These are phyloP conservation scores for Perilla frutescens DNA, from an alignment of 257 asterid species.

Conservation along the genomic window DNA sequence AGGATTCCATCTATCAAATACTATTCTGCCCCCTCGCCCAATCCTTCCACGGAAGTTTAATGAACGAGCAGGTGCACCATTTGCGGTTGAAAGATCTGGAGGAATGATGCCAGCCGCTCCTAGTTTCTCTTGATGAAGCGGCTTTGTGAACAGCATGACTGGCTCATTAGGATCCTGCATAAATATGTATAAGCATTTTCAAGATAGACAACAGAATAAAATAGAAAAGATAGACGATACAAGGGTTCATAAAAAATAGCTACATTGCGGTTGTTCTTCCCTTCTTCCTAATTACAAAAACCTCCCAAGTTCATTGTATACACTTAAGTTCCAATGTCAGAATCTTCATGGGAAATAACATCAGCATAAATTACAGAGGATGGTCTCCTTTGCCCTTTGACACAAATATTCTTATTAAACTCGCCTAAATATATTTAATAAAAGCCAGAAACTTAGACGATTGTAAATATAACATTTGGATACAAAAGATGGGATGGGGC, in stretches of 20 bases:
- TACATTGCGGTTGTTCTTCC: not conserved
- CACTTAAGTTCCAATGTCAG: not conserved
- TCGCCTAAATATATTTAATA: no score
- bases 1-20: conserved; percentile 89
- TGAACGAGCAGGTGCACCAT: conserved; percentile 49
- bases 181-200: conserved; percentile 3
- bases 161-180: conserved; percentile 88
- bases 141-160: conserved; percentile 73
- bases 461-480: no score
- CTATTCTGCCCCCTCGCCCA: conserved; percentile 93
- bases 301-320: not conserved
- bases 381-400: no score
- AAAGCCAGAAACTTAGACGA: no score
- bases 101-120: conserved; percentile 85
- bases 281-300: not conserved
- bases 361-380: not conserved
- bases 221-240: not conserved
- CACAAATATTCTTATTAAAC: no score
- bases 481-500: no score
- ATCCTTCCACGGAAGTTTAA: conserved; percentile 70
- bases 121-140: conserved; percentile 80
- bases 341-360: not conserved
- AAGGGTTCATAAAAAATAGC: not conserved
- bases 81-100: conserved; percentile 55
- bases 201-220: no score